Percentiles rank a stretch among this genome's conserved stretches.
phyloP scores from a whole-genome alignment of 2,329 filamentous ascomycete genomes.

The Stenocarpella maydis region DNA sequence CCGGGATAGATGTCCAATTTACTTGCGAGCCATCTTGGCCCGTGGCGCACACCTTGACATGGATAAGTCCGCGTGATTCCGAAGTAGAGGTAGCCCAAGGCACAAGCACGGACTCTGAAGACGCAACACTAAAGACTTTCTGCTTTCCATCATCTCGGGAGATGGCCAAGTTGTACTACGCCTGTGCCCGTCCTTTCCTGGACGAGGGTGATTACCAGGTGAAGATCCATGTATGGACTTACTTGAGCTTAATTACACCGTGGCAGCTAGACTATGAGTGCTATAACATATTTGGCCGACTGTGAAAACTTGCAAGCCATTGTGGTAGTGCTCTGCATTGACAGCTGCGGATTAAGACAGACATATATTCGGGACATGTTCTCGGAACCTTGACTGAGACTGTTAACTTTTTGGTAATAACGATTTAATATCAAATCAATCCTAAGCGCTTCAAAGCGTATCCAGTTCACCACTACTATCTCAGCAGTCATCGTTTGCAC shows the following conservation, averaged over 20 bases:
- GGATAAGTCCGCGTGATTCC: not conserved
- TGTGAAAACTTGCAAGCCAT: not conserved
- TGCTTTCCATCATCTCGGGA: not conserved
- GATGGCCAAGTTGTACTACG: not conserved
- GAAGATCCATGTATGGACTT: not conserved
- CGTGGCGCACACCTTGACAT: not conserved
- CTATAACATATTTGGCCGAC: not conserved
- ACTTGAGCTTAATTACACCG: not conserved
- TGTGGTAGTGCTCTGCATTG: not conserved
- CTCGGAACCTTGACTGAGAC: too few relatives aligned
- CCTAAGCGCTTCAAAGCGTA: not conserved
- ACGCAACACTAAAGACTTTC: not conserved
- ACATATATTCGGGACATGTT: not conserved
- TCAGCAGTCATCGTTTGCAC: not conserved
- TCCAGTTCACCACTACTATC: not conserved
- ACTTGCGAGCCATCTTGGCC: not conserved
- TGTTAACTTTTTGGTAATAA: too few relatives aligned
- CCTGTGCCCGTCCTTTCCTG: not conserved
- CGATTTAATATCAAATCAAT: too few relatives aligned
- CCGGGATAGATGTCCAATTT: not conserved
- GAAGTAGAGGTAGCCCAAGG: not conserved
- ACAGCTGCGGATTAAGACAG: slow-evolving; percentile 3
- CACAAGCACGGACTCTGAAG: not conserved
- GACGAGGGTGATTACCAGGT: not conserved
- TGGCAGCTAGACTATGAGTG: not conserved